phyloP scores from a whole-genome alignment of 768 basidiomycete species.

The Pleurotus tuoliensis region DNA sequence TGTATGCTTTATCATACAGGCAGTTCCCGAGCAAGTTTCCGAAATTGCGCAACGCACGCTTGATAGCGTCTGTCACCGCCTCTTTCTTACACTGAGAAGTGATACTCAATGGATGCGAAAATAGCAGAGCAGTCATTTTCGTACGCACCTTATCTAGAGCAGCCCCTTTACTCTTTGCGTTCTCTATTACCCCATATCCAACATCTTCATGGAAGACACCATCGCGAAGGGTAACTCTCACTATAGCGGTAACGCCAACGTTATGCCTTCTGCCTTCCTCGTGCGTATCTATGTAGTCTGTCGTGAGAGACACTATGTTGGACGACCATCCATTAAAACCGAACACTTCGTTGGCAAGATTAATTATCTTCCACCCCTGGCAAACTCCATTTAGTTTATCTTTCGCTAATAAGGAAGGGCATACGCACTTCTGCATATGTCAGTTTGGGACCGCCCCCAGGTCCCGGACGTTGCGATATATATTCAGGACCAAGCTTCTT shows the following conservation, averaged over 20 bases:
- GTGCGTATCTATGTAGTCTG: conserved; percentile 74
- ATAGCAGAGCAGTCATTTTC: background rate
- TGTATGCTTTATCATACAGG: conserved; percentile 92
- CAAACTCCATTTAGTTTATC: background rate
- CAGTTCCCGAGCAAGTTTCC: conserved; percentile 96
- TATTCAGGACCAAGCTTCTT: conserved; percentile 93
- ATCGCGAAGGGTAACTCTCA: conserved; percentile 84
- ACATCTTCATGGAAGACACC: conserved; percentile 92
- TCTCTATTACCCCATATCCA: conserved; percentile 87
- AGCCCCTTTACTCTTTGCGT: conserved; percentile 76
- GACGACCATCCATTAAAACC: conserved; percentile 98
- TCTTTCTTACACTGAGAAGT: conserved; percentile 89
- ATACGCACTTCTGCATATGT: conserved; percentile 70
- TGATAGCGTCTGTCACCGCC: conserved; percentile 92
- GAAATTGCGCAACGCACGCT: conserved; percentile 87
- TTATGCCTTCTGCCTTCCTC: conserved; percentile 63
- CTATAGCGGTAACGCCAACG: conserved; percentile 79
- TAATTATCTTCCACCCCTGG: conserved; percentile 95
- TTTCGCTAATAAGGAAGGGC: background rate
- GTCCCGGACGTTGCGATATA: conserved; percentile 84
- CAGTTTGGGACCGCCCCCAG: conserved; percentile 80
- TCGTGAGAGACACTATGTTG: conserved; percentile 66
- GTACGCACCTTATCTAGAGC: conserved; percentile 90
- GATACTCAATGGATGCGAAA: background rate
- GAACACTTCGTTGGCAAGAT: conserved; percentile 97